These are phyloP conservation scores for Viola pubescens DNA, from an alignment of 441 rosid genomes.

Conservation along the genomic window DNA sequence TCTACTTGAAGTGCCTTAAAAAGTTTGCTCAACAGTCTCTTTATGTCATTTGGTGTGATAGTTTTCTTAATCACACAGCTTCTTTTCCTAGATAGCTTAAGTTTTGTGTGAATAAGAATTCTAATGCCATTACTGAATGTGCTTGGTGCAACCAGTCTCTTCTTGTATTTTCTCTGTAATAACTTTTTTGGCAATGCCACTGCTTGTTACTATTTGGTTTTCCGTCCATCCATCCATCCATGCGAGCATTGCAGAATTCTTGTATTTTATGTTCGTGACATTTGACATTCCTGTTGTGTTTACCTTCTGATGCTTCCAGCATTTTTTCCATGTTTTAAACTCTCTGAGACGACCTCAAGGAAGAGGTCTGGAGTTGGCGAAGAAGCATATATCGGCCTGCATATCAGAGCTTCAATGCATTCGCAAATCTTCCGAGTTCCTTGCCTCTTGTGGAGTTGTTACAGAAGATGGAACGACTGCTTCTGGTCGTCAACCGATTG, in stretches of 20 bases:
- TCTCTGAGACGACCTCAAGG: slow-evolving; percentile 93
- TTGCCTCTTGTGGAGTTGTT: slow-evolving; percentile 33
- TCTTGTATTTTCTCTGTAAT: too few species aligned
- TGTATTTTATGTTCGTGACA: not conserved
- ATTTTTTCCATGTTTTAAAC: slow-evolving; percentile 73
- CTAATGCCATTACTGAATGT: too few species aligned
- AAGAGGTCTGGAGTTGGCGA: slow-evolving; percentile 86
- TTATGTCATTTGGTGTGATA: too few species aligned
- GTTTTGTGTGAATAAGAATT: too few species aligned
- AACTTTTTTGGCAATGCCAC: too few species aligned
- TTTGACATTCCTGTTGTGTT: slow-evolving; percentile 16
- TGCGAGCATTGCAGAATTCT: slow-evolving; percentile 5
- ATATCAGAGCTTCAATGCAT: slow-evolving; percentile 61
- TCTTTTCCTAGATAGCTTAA: too few species aligned
- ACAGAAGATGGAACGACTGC: slow-evolving; percentile 75
- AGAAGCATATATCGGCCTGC: slow-evolving; percentile 82
- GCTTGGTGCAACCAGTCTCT: too few species aligned
- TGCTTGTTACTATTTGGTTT: slow-evolving; percentile 8
- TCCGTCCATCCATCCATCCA: not conserved
- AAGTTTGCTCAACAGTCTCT: too few species aligned
- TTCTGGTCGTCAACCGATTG: slow-evolving; percentile 68
- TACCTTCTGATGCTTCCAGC: slow-evolving; percentile 46
- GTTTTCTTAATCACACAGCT: too few species aligned
- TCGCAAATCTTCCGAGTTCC: slow-evolving; percentile 45
- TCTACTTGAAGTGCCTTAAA: too few species aligned